Evolutionary conservation across 345 rosid genomes (phyloP), one percentile per base, ranked within the genome.

Genomic region (Streptanthus diversifolius): DNA sequence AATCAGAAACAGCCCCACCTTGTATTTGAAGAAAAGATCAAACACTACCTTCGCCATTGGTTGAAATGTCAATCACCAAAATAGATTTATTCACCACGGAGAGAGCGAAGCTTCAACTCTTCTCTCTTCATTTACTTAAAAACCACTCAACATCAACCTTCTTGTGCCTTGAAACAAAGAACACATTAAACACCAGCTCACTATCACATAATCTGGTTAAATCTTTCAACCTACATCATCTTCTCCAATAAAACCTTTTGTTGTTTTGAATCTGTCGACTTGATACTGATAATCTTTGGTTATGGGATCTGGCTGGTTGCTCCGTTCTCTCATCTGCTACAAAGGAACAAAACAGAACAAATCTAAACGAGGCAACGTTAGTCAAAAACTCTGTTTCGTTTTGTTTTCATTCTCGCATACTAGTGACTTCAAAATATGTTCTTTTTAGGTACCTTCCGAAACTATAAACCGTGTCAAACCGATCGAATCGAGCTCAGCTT

Each of bases 231-330:
- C 51, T 49, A 7, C 19, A 18, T 62, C 13, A 11, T 35, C 5
- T 64, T 64, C 41, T 65, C 32, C 7, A 27, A 4, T 3, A 37
- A 25, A 35, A 5, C 25, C 18, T 25, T 30, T 0, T 74, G 0
- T 29, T 56, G 17, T 24, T 35, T 40, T 56, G 4, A 44, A 35
- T 22, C 43, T 65, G 58, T 73, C 18, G 6, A 11, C 12, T 67
- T 67, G 17, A 24, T 44, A 29, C 53, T 22, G 18, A 61, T 32
- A 1, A 14, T 52, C 57, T 76, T 55, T 54, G 53, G 53, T 3
- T 6, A 84, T 89, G 91, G 91, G 91, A 73, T 58, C 85, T 18
- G 90, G 89, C 45, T 66, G 79, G 69, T 85, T 95, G 77, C 73
- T 88, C 58, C 79, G 88, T 65, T 75, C 63, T 41, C 7, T 75